Base-by-base conservation (phyloP, 352 stramenopile genomes). In the Phytophthora europaea region DNA sequence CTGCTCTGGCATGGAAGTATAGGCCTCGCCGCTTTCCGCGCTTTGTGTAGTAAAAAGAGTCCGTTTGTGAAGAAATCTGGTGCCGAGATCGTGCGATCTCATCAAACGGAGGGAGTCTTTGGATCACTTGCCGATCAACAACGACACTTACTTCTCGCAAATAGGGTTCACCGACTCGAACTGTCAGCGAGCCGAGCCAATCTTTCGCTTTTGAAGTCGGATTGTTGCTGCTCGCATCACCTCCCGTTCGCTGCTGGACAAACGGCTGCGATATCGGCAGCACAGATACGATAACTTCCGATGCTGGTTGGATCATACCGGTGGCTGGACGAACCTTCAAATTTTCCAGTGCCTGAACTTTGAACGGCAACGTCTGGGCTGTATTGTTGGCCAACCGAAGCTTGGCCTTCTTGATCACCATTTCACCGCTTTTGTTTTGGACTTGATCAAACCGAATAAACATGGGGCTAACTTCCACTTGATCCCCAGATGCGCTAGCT, bases 41-140 rank as follows among this genome's bases (percentile, higher is more conserved):
- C 61, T 94, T 95, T 2, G 88, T 94, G 72, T 94, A 95, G 72
- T 95, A 95, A 72, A 94, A 95, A 9, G 88, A 91, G 70, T 95
- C 87, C 1, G 87, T 92, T 33, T 95, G 88, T 16, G 81, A 83
- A 28, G 82, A 93, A 23, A 95, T 75, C 5, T 84, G 75, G 40
- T 95, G 88, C 1, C 83, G 79, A 50, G 73, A 81, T 51, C 88
- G 85, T 20, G 84, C 87, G 33, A 89, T 82, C 31, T 91, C 76
- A 33, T 92, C 81, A 45, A 93, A 93, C 2, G 63, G 67, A 3
- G 88, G 87, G 36, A 95, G 64, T 26, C 59, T 58, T 26, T 65
- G 57, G 16, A 93, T 67, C 38, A 82, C 61, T 50, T 69, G 72
- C 26, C 64, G 67, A 63, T 84, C 78, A 20, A 93, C 73, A n/a